Evolutionary conservation across 1,284 basidiomycete species (phyloP).

Genomic region (Hymenochaete sp.): DNA sequence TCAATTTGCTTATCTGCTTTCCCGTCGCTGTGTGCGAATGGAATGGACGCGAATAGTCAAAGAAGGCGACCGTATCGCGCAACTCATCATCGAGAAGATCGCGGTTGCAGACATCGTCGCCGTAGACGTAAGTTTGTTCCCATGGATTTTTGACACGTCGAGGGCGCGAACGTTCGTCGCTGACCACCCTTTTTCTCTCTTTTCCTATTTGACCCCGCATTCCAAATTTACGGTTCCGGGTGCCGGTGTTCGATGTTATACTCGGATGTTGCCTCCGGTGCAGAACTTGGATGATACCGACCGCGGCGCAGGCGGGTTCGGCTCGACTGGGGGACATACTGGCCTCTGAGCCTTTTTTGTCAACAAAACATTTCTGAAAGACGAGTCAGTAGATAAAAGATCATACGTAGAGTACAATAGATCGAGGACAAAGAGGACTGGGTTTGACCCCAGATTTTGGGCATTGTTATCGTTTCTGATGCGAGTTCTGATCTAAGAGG

Average conservation of each 20-base stretch:
- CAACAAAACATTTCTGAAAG: no score
- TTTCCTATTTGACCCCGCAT: slow-evolving; percentile 14
- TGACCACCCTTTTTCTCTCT: slow-evolving; percentile 3
- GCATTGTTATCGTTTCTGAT: slow-evolving; percentile 1
- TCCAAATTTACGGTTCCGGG: no score
- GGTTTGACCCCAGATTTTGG: no score
- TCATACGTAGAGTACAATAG: no score
- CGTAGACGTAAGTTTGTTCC: slow-evolving; percentile 56
- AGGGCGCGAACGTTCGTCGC: neutral
- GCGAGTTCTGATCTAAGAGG: neutral
- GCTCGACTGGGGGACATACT: slow-evolving; percentile 83
- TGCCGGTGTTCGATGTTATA: no score
- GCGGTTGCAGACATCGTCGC: slow-evolving; percentile 79
- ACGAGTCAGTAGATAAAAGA: no score
- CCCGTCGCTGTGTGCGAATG: neutral
- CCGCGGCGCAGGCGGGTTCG: slow-evolving; percentile 86
- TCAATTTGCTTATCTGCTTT: neutral
- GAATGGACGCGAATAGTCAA: slow-evolving; percentile 64
- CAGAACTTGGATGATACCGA: slow-evolving; percentile 78
- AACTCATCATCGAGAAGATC: slow-evolving; percentile 89
- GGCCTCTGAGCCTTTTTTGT: slow-evolving; percentile 28
- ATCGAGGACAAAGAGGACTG: no score
- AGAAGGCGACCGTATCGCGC: slow-evolving; percentile 89
- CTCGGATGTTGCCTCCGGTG: no score
- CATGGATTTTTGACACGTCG: slow-evolving; percentile 1